A percentile compares a stretch with the other conserved stretches of the same genome.
Evolutionary conservation across 805 yeast genomes (phyloP).

Genomic region (Wickerhamomyces tratensis): DNA sequence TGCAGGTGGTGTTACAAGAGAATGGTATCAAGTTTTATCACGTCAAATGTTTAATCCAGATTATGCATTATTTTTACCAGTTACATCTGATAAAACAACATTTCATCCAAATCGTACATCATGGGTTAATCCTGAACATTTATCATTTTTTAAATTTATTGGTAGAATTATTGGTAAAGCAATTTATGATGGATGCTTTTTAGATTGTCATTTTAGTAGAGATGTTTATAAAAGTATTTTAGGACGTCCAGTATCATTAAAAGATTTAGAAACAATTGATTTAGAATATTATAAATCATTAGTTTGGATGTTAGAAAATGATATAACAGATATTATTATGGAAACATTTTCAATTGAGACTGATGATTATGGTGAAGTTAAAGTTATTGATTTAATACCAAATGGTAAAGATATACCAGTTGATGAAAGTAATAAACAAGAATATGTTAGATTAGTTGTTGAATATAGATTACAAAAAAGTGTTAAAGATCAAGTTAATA

Average conservation of each 20-base stretch:
- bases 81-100: conserved; percentile 84
- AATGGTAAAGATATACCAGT: conserved; percentile 79
- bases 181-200: conserved; percentile 70
- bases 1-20: conserved; percentile 97
- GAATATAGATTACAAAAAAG: conserved; percentile 79
- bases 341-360: conserved; percentile 92
- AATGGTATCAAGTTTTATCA: conserved; percentile 92
- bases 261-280: conserved; percentile 92
- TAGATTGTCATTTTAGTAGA: conserved; percentile 92
- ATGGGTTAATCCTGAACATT: conserved; percentile 86
- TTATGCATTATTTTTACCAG: conserved; percentile 85
- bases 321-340: conserved; percentile 88
- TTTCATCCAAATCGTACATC: conserved; percentile 94
- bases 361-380: conserved; percentile 88
- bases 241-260: conserved; percentile 70
- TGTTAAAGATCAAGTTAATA: conserved; percentile 80
- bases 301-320: conserved; percentile 94
- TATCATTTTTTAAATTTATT: conserved; percentile 86
- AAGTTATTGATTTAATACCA: conserved; percentile 71
- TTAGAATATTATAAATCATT: conserved; percentile 86
- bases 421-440: conserved; percentile 83
- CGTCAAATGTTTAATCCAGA: conserved; percentile 96
- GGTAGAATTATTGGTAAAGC: conserved; percentile 95
- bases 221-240: conserved; percentile 87
- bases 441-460: conserved; percentile 77